Evolutionary conservation across 148 eudicot species (phyloP).

Genomic region (Oxyria digyna): DNA sequence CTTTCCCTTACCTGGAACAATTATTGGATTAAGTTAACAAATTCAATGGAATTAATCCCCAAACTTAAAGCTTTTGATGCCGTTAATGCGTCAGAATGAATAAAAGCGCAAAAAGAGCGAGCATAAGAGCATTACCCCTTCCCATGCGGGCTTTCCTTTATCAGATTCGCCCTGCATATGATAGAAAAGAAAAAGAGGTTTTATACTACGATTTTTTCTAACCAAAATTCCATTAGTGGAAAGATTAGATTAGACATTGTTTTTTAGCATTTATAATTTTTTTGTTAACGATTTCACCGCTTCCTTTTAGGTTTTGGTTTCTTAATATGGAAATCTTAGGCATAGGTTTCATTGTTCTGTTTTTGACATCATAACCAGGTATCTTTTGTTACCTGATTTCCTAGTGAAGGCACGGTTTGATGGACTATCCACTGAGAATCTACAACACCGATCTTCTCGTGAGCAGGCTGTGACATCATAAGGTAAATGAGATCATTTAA

Average conservation of each 20-base stretch:
- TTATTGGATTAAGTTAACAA: background rate
- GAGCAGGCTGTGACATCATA: slow-evolving; percentile 49
- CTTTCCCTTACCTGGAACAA: slow-evolving; percentile 35
- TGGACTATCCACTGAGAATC: slow-evolving; percentile 85
- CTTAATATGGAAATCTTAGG: no score
- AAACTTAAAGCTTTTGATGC: background rate
- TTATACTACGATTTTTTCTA: no score
- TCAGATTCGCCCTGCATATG: slow-evolving; percentile 55
- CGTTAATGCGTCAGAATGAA: background rate
- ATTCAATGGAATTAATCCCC: background rate
- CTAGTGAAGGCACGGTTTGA: slow-evolving; percentile 73
- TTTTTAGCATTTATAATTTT: no score
- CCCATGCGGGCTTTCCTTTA: slow-evolving; percentile 84
- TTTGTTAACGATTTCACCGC: no score
- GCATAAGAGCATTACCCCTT: slow-evolving; percentile 41
- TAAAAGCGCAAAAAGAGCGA: background rate
- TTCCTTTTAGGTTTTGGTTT: no score
- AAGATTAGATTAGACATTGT: no score
- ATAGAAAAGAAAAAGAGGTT: background rate
- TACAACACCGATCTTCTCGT: slow-evolving; percentile 79
- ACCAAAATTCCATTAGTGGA: no score
- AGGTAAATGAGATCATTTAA: background rate
- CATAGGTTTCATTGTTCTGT: background rate
- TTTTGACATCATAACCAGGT: background rate
- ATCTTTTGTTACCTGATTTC: slow-evolving; percentile 13